These are phyloP conservation scores for Saturnispora dispora DNA, from an alignment of 805 yeast species.

Conservation along the genomic window DNA sequence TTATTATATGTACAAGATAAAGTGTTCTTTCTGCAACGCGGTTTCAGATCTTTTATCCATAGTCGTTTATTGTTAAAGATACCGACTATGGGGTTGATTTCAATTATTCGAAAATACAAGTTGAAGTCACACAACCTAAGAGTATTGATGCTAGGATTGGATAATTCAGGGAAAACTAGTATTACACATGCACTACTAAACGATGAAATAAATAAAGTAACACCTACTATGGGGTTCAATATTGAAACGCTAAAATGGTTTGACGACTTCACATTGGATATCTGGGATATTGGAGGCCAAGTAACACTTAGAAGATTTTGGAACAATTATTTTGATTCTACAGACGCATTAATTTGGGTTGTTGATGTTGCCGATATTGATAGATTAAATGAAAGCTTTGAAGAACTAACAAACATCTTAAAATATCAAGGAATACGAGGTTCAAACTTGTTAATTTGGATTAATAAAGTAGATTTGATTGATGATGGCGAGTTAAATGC, in stretches of 20 bases:
- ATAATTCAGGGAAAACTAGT: constrained; percentile 85
- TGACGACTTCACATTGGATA: constrained; percentile 40
- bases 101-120: constrained; percentile 8
- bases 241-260: constrained; percentile 49
- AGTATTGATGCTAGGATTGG: constrained; percentile 85
- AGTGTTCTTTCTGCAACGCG: not conserved
- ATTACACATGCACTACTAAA: constrained; percentile 16
- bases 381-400: constrained; percentile 61
- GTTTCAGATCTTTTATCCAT: not conserved
- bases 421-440: constrained; percentile 64
- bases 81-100: constrained; percentile 1
- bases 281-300: constrained; percentile 94
- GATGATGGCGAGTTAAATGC: constrained; percentile 16
- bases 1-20: not conserved
- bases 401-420: constrained; percentile 55
- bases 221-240: constrained; percentile 92
- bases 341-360: constrained; percentile 85
- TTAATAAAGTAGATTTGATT: constrained; percentile 67
- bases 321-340: constrained; percentile 93
- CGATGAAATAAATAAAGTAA: constrained; percentile 20
- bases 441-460: constrained; percentile 52
- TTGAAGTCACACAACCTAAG: constrained; percentile 26
- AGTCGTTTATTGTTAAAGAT: not conserved
- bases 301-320: constrained; percentile 85
- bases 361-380: constrained; percentile 71